Base-by-base conservation (phyloP, 2,329 filamentous ascomycete genomes). In the Diaporthe citriasiana region DNA sequence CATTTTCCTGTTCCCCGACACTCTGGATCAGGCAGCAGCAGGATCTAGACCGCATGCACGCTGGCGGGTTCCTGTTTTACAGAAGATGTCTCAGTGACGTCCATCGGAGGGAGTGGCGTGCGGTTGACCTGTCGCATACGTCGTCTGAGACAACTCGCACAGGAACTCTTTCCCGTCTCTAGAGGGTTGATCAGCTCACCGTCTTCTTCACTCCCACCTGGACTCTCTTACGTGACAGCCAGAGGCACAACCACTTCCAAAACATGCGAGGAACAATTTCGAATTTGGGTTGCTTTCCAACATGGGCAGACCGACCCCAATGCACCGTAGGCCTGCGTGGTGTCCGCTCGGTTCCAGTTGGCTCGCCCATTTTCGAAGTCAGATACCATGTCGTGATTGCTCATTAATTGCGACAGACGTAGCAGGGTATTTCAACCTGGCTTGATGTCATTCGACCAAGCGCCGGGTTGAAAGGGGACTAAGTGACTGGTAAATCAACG, bases 1-100 rank as follows among this genome's bases (percentile, higher is more conserved):
- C 56, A 71, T 53, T 53, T 42, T 55, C 56, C 56, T 53, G 35
- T 68, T 73, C 71, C 71, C 70, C 71, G 71, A 75, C 70, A 73
- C 56, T 66, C 63, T 59, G 73, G 73, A 57, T 72, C 73, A 50
- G 53, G 35, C 35, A 56, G 53, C 60, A 72, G 35, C 19, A 63
- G 59, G 40, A 63, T 63, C 59, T 63, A 27, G 25, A 13, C 27
- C 15, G 3, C 51, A 60, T 71, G 70, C 55, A 35, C 27, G 45
- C 30, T 66, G 70, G 55, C 63, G 63, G 38, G 57, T 57, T 71
- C 57, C 72, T 59, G 73, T 72, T 70, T 68, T 71, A 74, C 68
- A 30, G 56, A 38, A 40, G 30, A 35, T 71, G 73, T 74, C 73
- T 74, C 73, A 74, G 70, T 33, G 51, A 45, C 22, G 47, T 45